Evolutionary conservation across 345 rosid species (phyloP).

Genomic region (Rhodamnia argentea): DNA sequence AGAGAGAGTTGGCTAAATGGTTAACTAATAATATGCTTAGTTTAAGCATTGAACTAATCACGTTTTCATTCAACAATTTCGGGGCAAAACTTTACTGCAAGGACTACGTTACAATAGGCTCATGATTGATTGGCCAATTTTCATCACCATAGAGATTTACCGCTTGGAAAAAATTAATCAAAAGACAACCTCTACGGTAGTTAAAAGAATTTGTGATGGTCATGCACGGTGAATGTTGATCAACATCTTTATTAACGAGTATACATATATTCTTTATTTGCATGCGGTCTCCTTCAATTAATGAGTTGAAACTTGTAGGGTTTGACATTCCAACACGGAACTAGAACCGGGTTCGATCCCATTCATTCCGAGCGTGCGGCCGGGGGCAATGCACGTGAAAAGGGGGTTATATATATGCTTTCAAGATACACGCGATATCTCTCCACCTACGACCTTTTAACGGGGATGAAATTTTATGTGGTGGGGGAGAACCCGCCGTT

Average conservation of each 20-base stretch:
- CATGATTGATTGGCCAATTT: background rate
- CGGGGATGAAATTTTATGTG: background rate
- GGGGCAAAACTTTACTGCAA: accelerated
- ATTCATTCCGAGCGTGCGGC: background rate
- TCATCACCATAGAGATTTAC: background rate
- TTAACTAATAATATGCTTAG: background rate
- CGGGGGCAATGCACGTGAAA: background rate
- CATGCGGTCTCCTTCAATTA: accelerated
- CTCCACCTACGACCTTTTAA: no score
- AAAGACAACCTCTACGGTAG: background rate
- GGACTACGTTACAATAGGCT: background rate
- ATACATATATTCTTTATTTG: no score
- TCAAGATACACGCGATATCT: background rate
- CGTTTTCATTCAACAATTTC: background rate
- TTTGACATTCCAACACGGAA: background rate
- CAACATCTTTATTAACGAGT: background rate
- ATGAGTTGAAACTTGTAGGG: background rate
- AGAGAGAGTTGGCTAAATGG: background rate
- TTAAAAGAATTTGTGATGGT: background rate
- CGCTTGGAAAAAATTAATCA: background rate
- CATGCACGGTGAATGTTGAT: background rate
- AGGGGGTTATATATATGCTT: background rate
- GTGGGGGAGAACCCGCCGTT: background rate
- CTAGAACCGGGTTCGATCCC: accelerated
- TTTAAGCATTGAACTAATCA: background rate